Evolutionary conservation across 139 green algal species (phyloP).

Genomic region (Chlamydomonas sp.): DNA sequence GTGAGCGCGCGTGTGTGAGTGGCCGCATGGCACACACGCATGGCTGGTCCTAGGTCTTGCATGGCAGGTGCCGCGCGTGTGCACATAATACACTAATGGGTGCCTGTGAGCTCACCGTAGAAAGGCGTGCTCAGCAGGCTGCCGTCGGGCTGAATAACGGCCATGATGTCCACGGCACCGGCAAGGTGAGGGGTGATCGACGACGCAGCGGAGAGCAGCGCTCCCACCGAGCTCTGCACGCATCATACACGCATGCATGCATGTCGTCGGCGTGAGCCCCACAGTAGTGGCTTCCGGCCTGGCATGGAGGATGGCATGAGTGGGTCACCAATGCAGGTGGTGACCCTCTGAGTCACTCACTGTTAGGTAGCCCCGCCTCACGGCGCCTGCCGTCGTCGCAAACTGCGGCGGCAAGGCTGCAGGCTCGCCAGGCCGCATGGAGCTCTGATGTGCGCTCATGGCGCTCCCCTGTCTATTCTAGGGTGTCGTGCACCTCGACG

Average conservation of each 20-base stretch:
- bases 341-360: no score
- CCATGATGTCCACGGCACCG: slow-evolving; percentile 87
- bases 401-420: no score
- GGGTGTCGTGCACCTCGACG: no score
- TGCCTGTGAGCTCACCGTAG: slow-evolving; percentile 52
- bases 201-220: slow-evolving; percentile 45
- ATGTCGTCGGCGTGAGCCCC: no score
- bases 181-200: slow-evolving; percentile 66
- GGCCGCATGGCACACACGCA: not conserved
- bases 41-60: not conserved
- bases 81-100: not conserved
- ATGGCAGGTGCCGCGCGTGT: not conserved
- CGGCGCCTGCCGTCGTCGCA: no score
- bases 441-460: no score
- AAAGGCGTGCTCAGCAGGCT: slow-evolving; percentile 75
- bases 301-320: no score
- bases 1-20: slow-evolving; percentile 3
- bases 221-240: slow-evolving; percentile 41
- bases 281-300: no score
- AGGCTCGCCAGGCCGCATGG: no score
- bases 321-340: no score
- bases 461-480: no score
- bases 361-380: no score
- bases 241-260: not conserved
- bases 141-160: slow-evolving; percentile 78